These are phyloP conservation scores for Agarophyton chilense DNA, from an alignment of 23 red algal genomes.

Conservation along the genomic window DNA sequence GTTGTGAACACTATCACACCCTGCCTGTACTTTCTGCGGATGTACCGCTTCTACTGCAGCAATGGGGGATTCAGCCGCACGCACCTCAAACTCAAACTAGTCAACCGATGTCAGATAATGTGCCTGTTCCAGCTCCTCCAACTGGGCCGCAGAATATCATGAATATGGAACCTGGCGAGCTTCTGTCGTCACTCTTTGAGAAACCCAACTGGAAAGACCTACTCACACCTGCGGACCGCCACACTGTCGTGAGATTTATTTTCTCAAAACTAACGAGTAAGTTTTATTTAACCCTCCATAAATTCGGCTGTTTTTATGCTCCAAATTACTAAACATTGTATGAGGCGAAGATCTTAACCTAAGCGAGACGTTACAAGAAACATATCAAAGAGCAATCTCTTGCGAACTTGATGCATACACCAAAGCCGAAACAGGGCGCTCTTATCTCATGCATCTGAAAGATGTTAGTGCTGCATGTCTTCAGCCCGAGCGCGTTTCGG, in stretches of 20 bases:
- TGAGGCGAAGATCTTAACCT: neutral
- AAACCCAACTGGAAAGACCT: constrained; percentile 23
- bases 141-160: neutral
- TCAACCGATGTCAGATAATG: neutral
- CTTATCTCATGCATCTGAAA: neutral
- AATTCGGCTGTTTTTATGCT: neutral
- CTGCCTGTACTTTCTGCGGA: neutral
- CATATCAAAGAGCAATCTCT: neutral
- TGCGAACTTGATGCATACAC: neutral
- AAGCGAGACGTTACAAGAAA: neutral
- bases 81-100: neutral
- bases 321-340: neutral
- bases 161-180: neutral
- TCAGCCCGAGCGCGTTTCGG: neutral
- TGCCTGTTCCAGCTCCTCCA: neutral
- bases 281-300: neutral
- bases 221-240: neutral
- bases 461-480: neutral
- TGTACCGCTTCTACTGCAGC: neutral
- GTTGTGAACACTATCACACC: neutral
- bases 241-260: neutral
- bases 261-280: neutral
- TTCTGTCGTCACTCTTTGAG: neutral
- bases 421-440: neutral
- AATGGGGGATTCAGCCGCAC: neutral